Evolutionary conservation across 345 rosid species (phyloP).

Genomic region (Brassica incana): DNA sequence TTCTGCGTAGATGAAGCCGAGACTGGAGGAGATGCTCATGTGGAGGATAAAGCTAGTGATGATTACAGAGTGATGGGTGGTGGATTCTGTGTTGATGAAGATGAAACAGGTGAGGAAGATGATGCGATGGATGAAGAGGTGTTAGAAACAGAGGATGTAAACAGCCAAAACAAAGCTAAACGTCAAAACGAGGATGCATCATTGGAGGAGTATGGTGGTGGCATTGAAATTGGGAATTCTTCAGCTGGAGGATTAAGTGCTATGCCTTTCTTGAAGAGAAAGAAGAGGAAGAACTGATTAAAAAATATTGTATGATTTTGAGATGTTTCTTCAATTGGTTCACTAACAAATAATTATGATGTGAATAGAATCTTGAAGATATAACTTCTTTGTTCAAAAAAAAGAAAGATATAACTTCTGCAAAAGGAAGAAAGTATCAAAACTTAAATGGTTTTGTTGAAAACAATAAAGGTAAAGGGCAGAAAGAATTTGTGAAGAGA

Average conservation of each 20-base stretch:
- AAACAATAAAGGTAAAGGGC: not conserved
- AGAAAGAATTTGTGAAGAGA: not conserved
- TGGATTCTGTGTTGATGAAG: conserved; percentile 71
- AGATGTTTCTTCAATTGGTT: not conserved
- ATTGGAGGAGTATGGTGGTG: conserved; percentile 20
- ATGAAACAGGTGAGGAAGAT: conserved; percentile 33
- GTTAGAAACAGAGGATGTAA: conserved; percentile 14
- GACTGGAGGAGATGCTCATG: conserved; percentile 37
- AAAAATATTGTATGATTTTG: not conserved
- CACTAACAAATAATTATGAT: conserved; percentile 25
- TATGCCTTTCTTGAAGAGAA: conserved; percentile 41
- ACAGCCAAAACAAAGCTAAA: conserved; percentile 24
- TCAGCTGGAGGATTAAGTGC: conserved; percentile 41
- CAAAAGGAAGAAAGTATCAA: not conserved
- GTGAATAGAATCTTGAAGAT: conserved; percentile 7
- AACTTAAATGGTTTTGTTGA: not conserved
- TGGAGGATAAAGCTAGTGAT: conserved; percentile 34
- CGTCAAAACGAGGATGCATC: conserved; percentile 11
- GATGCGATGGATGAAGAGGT: conserved; percentile 32
- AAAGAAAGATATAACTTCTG: not conserved
- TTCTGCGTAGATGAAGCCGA: conserved; percentile 55
- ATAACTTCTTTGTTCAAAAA: not conserved
- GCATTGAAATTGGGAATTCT: conserved; percentile 18
- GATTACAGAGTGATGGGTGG: conserved; percentile 63
- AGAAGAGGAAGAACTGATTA: conserved; percentile 24